These are phyloP conservation scores for Ceratobasidium sp. DNA, from an alignment of 1,284 basidiomycete species.

Conservation along the genomic window DNA sequence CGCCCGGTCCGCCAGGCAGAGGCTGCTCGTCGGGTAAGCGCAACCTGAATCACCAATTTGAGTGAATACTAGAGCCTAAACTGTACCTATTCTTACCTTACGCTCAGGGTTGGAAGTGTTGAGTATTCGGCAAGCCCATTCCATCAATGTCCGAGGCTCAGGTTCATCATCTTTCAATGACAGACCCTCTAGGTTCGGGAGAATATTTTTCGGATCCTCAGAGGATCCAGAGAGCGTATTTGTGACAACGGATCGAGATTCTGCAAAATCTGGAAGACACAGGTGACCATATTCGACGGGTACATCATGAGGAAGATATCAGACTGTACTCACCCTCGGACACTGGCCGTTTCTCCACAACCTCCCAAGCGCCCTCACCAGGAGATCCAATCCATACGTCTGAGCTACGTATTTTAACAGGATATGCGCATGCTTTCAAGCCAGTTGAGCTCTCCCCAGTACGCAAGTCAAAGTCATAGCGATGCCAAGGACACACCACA, in stretches of 20 bases:
- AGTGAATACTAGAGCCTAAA: background rate
- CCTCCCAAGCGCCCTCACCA: constrained; percentile 67
- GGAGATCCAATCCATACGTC: constrained; percentile 76
- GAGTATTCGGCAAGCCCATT: constrained; percentile 80
- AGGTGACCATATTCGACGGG: background rate
- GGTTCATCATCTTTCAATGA: constrained; percentile 27
- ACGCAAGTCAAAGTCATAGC: constrained; percentile 77
- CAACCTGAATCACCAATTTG: constrained; percentile 58
- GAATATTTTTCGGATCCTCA: constrained; percentile 38
- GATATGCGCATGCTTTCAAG: constrained; percentile 80
- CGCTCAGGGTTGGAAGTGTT: constrained; percentile 75
- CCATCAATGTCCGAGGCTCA: constrained; percentile 69
- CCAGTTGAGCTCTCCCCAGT: constrained; percentile 83
- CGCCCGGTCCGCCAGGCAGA: constrained; percentile 75
- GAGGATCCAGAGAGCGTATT: constrained; percentile 26
- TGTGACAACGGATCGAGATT: constrained; percentile 57
- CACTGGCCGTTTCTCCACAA: constrained; percentile 81
- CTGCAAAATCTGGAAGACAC: constrained; percentile 53
- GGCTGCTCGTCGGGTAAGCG: constrained; percentile 75
- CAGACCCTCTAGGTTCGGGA: background rate
- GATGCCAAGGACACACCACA: constrained; percentile 87
- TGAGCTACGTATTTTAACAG: constrained; percentile 65
- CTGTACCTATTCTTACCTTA: too few relatives aligned
- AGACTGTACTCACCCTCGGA: constrained; percentile 71
- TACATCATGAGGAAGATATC: background rate